Percentiles rank a stretch among this genome's conserved stretches.
These are phyloP conservation scores for Solanum chmielewskii DNA, from an alignment of 257 asterid species.

Conservation along the genomic window DNA sequence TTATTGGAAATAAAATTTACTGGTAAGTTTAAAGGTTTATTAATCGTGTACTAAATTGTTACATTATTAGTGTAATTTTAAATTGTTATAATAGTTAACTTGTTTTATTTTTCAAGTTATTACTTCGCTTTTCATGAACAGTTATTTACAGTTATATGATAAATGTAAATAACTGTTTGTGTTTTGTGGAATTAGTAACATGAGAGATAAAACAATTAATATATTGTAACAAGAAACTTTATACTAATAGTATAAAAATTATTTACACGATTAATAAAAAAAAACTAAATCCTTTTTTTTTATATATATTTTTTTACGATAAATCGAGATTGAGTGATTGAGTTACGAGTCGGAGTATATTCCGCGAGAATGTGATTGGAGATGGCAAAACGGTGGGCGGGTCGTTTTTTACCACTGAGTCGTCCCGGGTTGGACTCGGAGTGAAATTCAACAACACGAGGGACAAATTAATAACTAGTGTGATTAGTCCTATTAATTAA, in stretches of 20 bases:
- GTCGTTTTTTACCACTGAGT: conserved; percentile 32
- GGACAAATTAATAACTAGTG: background rate
- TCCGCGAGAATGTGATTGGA: conserved; percentile 19
- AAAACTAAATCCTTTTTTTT: background rate
- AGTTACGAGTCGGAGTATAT: background rate
- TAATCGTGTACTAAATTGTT: background rate
- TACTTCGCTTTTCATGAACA: background rate
- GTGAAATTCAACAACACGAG: background rate
- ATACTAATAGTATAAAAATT: background rate
- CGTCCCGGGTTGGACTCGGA: conserved; percentile 42
- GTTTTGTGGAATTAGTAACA: background rate
- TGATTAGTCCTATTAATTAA: background rate
- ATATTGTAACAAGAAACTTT: background rate
- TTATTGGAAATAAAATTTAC: background rate
- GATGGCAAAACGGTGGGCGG: conserved; percentile 50
- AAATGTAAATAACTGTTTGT: background rate
- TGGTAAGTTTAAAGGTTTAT: background rate
- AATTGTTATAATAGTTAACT: background rate
- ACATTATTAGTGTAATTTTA: background rate
- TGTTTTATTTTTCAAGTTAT: background rate
- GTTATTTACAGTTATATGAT: background rate
- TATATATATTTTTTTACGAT: background rate
- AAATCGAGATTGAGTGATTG: background rate
- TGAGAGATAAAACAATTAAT: background rate
- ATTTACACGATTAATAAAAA: background rate